These are phyloP conservation scores for Ananas comosus DNA, from an alignment of 176 grass and related monocot genomes.

Conservation along the genomic window DNA sequence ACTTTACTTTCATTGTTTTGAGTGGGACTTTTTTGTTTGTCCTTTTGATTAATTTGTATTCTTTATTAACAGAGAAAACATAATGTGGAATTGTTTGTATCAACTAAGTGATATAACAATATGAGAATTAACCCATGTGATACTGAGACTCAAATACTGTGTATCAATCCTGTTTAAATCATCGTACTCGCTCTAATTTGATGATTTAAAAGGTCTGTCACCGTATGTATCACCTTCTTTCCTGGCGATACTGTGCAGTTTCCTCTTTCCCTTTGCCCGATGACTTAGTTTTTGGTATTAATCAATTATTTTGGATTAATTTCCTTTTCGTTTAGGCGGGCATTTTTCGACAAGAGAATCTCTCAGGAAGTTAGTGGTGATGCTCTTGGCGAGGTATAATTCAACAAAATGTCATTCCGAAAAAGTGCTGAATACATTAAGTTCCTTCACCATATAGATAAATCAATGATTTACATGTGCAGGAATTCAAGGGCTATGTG, in stretches of 20 bases:
- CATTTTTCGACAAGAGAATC: conserved; percentile 5
- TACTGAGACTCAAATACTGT: too few relatives aligned
- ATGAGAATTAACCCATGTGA: too few relatives aligned
- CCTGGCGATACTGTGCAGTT: not conserved
- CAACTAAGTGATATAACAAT: too few relatives aligned
- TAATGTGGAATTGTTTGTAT: too few relatives aligned
- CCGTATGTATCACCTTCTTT: not conserved
- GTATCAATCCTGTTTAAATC: not conserved
- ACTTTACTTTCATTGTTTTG: too few relatives aligned
- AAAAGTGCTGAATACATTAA: not conserved
- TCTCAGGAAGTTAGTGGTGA: conserved; percentile 3
- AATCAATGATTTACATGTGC: not conserved
- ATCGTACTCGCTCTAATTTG: not conserved
- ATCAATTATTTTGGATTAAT: not conserved
- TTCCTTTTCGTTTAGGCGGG: not conserved
- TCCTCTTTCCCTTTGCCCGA: not conserved
- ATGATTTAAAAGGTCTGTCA: not conserved
- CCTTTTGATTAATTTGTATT: too few relatives aligned
- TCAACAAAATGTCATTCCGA: not conserved
- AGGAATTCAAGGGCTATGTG: conserved; percentile 28
- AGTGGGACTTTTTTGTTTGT: too few relatives aligned
- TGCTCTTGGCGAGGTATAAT: conserved; percentile 8
- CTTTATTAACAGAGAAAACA: too few relatives aligned
- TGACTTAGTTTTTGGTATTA: not conserved
- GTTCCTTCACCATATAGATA: not conserved